phyloP scores from a whole-genome alignment of 176 grass and related monocot species.

The Carex parvula region DNA sequence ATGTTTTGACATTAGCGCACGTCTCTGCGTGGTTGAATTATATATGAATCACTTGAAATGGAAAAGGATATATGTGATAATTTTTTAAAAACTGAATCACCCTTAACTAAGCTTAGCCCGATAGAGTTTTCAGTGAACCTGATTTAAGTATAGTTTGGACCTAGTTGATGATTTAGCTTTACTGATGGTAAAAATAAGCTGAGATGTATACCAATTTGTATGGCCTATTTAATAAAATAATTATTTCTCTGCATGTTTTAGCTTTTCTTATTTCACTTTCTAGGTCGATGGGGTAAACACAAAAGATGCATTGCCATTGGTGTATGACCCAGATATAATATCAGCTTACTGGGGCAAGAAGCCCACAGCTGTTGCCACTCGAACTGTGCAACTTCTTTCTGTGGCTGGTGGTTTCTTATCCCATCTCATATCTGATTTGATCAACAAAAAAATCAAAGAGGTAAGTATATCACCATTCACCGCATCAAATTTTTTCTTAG shows the following conservation, averaged over 20 bases:
- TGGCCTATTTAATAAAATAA: background rate
- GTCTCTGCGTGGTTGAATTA: background rate
- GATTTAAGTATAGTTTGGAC: background rate
- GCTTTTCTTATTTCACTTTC: background rate
- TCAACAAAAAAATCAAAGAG: constrained; percentile 84
- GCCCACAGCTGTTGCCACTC: constrained; percentile 64
- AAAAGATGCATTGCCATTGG: constrained; percentile 59
- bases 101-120: background rate
- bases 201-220: background rate
- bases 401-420: constrained; percentile 94
- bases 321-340: constrained; percentile 85
- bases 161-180: background rate
- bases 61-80: background rate
- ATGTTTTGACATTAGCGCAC: background rate
- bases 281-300: constrained; percentile 54
- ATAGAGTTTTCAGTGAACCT: background rate
- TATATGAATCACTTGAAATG: background rate
- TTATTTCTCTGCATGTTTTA: background rate
- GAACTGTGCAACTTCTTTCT: constrained; percentile 69
- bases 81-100: background rate
- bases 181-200: background rate
- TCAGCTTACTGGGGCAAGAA: constrained; percentile 78
- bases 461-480: constrained; percentile 25
- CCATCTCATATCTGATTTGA: constrained; percentile 64
- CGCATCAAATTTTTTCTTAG: background rate